A percentile compares a stretch with the other conserved stretches of the same genome.
These are phyloP conservation scores for Dryas integrifolia DNA, from an alignment of 331 rosid species.

Conservation along the genomic window DNA sequence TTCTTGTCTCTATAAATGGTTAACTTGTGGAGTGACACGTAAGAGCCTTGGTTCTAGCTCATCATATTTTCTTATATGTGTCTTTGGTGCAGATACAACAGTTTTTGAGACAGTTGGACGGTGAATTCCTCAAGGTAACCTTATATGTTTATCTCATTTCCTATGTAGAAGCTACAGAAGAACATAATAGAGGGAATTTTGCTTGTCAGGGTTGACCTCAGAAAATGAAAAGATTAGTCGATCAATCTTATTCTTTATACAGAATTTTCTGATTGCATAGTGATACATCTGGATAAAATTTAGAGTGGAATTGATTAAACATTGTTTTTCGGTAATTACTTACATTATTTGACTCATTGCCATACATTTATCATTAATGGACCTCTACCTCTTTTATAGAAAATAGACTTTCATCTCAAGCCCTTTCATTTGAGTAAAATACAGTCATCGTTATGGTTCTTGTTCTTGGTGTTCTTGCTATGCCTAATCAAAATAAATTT, in stretches of 20 bases:
- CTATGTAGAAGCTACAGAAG: neutral
- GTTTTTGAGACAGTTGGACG: conserved; percentile 73
- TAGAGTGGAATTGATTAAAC: neutral
- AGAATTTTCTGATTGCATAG: neutral
- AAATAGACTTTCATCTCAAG: neutral
- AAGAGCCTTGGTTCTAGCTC: neutral
- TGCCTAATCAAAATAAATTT: too few relatives aligned
- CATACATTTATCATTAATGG: neutral
- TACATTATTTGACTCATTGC: neutral
- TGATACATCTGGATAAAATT: neutral
- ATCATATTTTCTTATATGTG: neutral
- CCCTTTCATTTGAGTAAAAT: neutral
- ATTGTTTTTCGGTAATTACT: neutral
- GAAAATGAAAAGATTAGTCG: neutral
- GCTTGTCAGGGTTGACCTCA: neutral
- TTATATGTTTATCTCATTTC: conserved; percentile 10
- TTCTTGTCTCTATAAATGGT: neutral
- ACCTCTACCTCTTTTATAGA: neutral
- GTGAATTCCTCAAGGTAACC: conserved; percentile 79
- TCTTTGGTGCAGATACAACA: conserved; percentile 65
- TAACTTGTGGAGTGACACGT: neutral
- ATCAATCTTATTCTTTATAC: neutral
- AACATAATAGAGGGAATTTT: neutral
- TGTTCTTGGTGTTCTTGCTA: neutral
- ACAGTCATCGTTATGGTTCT: neutral